Conservation (phyloP, 2,329 filamentous ascomycete species). For the Herpotrichia juniperi region DNA sequence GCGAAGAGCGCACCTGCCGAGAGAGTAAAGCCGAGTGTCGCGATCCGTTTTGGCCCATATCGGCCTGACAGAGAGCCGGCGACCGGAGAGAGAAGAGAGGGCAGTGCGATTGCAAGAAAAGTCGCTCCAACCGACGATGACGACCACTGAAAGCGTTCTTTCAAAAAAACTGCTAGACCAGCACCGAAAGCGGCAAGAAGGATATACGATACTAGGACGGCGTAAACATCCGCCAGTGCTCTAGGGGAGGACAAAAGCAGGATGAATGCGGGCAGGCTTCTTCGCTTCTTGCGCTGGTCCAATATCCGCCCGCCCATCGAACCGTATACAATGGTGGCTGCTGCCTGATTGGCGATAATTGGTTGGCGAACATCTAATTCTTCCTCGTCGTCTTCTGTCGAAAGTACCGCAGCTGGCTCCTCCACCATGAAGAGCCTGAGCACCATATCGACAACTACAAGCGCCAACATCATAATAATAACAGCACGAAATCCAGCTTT, state of each 20-base stretch:
- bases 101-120: slow-evolving; percentile 2
- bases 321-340: background rate
- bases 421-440: slow-evolving; percentile 1
- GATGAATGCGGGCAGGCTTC: background rate
- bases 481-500: background rate
- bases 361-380: background rate
- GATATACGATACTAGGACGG: background rate
- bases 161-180: background rate
- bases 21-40: background rate
- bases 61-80: background rate
- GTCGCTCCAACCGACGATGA: background rate
- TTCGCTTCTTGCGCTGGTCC: background rate
- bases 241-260: background rate
- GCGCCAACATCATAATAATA: background rate
- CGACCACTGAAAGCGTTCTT: slow-evolving; percentile 1
- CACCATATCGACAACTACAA: background rate
- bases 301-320: background rate
- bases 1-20: background rate
- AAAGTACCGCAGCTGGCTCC: background rate
- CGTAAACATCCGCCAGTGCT: background rate
- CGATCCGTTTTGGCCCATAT: background rate
- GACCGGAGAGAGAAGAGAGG: background rate
- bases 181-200: slow-evolving; percentile 3
- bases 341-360: background rate
- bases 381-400: background rate